These are phyloP conservation scores for Crithidia fasciculata DNA, from an alignment of 208 protist genomes.

Conservation along the genomic window DNA sequence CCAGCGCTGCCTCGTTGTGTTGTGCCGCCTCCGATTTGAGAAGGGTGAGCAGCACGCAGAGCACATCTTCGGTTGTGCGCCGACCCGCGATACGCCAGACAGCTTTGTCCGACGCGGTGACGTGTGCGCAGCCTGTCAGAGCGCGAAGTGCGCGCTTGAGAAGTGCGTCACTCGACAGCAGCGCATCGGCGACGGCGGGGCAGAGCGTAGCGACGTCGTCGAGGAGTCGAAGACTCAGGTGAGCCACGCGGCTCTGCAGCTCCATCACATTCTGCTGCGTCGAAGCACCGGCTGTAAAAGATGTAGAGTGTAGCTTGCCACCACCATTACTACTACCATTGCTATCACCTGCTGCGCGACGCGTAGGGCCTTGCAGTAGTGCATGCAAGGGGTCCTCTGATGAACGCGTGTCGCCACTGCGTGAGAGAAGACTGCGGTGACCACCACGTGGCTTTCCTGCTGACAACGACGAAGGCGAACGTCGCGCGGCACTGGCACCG, in stretches of 20 bases:
- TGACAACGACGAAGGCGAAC: neutral
- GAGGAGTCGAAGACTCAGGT: slow-evolving; percentile 19
- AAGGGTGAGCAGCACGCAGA: slow-evolving; percentile 22
- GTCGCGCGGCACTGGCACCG: neutral
- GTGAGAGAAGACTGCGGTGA: slow-evolving; percentile 23
- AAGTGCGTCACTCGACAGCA: slow-evolving; percentile 24
- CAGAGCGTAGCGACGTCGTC: slow-evolving; percentile 21
- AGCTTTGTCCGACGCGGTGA: too few species aligned
- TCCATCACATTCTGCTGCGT: too few species aligned
- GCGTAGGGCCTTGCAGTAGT: too few species aligned
- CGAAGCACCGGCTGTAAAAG: too few species aligned
- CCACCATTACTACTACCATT: neutral
- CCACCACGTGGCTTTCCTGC: neutral
- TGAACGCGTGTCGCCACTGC: neutral
- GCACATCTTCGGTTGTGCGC: slow-evolving; percentile 7
- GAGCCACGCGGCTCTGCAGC: slow-evolving; percentile 12
- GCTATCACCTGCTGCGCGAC: too few species aligned
- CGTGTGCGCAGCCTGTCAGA: neutral
- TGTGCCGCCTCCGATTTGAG: slow-evolving; percentile 5
- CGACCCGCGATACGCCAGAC: too few species aligned
- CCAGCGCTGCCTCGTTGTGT: slow-evolving; percentile 34
- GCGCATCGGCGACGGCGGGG: slow-evolving; percentile 19
- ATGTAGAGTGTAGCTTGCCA: too few species aligned
- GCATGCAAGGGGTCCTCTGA: too few species aligned
- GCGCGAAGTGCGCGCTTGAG: slow-evolving; percentile 14